These are phyloP conservation scores for Cerrena zonata DNA, from an alignment of 1,284 basidiomycete species.

Conservation along the genomic window DNA sequence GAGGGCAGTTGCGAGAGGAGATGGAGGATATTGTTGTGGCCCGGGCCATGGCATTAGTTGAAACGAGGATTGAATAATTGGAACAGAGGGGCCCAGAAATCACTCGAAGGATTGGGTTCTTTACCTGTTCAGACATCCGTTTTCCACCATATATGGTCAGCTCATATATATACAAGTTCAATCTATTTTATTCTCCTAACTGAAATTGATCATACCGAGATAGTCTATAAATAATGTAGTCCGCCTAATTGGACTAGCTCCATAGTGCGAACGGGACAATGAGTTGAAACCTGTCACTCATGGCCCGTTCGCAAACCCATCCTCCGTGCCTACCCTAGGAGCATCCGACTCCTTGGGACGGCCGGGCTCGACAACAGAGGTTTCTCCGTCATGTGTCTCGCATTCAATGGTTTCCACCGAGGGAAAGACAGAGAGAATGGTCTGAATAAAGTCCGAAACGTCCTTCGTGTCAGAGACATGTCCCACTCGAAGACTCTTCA, in stretches of 20 bases:
- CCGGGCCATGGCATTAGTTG: no score
- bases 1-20: no score
- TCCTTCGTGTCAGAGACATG: constrained; percentile 9
- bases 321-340: constrained; percentile 7
- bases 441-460: constrained; percentile 13
- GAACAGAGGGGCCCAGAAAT: no score
- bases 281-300: constrained; percentile 8
- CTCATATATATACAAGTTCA: no score
- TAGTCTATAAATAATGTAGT: not conserved
- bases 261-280: constrained; percentile 15
- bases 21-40: no score
- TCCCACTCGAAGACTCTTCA: constrained; percentile 16
- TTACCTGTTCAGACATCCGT: no score
- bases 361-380: constrained; percentile 1
- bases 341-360: not conserved
- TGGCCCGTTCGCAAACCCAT: constrained; percentile 16
- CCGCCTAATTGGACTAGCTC: not conserved
- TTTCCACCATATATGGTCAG: no score
- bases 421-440: constrained; percentile 17
- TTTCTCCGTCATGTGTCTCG: constrained; percentile 6
- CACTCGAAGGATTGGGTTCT: no score
- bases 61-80: no score
- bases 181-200: no score
- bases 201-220: no score
- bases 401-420: constrained; percentile 12